Evolutionary conservation across 2,329 filamentous ascomycete genomes (phyloP).

Genomic region (Furcasterigmium furcatum): DNA sequence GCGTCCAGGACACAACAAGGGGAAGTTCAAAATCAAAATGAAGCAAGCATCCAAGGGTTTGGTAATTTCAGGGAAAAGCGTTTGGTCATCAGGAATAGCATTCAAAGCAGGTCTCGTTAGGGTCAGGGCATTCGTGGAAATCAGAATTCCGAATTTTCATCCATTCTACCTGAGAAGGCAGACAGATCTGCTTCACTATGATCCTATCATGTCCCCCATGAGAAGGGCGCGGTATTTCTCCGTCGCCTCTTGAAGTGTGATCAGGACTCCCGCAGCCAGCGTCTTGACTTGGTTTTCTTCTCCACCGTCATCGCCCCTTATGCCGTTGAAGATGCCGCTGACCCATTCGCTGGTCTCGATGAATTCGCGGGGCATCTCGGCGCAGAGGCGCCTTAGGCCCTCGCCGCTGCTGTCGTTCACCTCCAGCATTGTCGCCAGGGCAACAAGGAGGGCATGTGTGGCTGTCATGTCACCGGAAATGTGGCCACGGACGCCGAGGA

Average conservation of each 20-base stretch:
- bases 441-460: constrained; percentile 72
- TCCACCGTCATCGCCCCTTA: constrained; percentile 44
- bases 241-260: constrained; percentile 76
- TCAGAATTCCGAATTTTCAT: too few species aligned
- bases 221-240: constrained; percentile 76
- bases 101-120: too few species aligned
- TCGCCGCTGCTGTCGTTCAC: constrained; percentile 56
- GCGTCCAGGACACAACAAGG: neutral
- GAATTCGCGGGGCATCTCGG: constrained; percentile 70
- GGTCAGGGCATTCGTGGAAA: too few species aligned
- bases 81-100: too few species aligned
- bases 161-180: too few species aligned
- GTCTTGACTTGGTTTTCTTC: constrained; percentile 81
- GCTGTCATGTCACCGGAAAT: constrained; percentile 62
- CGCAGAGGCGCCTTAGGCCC: constrained; percentile 66
- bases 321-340: constrained; percentile 66
- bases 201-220: constrained; percentile 63
- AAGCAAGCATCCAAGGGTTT: too few species aligned
- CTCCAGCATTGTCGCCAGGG: constrained; percentile 76
- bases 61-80: too few species aligned
- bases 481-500: constrained; percentile 64
- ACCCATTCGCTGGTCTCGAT: constrained; percentile 90
- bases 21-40: too few species aligned
- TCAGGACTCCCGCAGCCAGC: constrained; percentile 71
- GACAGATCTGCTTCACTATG: constrained; percentile 10